Percentiles rank a stretch among this genome's conserved stretches.
Conservation (phyloP, 2,329 filamentous ascomycete genomes). For the Talaromyces funiculosus region DNA sequence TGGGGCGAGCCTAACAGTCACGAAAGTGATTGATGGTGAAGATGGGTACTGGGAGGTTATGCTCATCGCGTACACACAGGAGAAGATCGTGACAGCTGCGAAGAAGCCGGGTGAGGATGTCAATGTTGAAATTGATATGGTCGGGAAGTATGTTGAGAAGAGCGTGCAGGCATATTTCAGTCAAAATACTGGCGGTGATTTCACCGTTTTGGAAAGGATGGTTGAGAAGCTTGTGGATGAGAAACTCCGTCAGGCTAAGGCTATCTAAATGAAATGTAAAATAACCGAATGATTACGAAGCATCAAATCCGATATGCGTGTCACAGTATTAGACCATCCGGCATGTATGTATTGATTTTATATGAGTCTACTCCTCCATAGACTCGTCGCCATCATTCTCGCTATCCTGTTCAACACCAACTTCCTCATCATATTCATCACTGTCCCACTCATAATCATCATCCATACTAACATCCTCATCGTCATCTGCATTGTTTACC, state of each 20-base stretch:
- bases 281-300: background rate
- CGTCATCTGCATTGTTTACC: conserved; percentile 43
- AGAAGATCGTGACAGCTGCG: conserved; percentile 73
- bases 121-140: conserved; percentile 90
- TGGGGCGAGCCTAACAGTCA: conserved; percentile 89
- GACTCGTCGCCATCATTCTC: conserved; percentile 26
- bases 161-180: conserved; percentile 74
- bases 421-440: conserved; percentile 45
- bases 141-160: conserved; percentile 64
- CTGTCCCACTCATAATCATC: conserved; percentile 47
- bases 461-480: conserved; percentile 44
- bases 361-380: conserved; percentile 39
- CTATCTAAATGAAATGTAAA: background rate
- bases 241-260: conserved; percentile 45
- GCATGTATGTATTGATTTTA: too few relatives aligned
- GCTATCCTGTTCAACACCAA: conserved; percentile 42
- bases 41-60: conserved; percentile 92
- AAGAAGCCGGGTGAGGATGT: conserved; percentile 77
- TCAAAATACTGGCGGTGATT: conserved; percentile 33
- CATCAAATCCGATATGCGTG: background rate
- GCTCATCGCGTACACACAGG: conserved; percentile 95
- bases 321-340: too few relatives aligned
- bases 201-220: conserved; percentile 62
- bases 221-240: conserved; percentile 70
- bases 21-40: conserved; percentile 69